phyloP scores from a whole-genome alignment of 2,329 filamentous ascomycete genomes.

The Fusarium annulatum region DNA sequence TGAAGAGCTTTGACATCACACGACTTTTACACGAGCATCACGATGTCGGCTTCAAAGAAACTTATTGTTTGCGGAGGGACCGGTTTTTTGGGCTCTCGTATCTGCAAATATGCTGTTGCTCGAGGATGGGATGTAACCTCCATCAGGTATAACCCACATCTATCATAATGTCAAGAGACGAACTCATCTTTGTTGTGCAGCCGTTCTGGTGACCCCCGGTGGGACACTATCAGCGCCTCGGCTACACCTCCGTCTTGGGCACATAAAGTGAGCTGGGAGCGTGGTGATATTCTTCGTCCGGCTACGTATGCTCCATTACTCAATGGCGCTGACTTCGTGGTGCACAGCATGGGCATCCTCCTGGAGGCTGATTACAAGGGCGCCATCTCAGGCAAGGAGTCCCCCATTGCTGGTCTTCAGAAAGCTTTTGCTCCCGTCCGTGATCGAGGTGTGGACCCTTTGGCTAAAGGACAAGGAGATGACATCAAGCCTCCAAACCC shows the following conservation, averaged over 20 bases:
- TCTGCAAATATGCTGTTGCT: conserved; percentile 88
- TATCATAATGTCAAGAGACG: neutral
- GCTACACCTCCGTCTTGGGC: conserved; percentile 81
- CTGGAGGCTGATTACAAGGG: conserved; percentile 98
- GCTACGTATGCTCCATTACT: conserved; percentile 82
- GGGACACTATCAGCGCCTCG: conserved; percentile 82
- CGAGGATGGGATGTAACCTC: conserved; percentile 94
- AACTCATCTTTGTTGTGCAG: conserved; percentile 58
- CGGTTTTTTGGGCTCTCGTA: conserved; percentile 87
- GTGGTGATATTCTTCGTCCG: conserved; percentile 87
- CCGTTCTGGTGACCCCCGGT: conserved; percentile 89
- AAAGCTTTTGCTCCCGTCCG: conserved; percentile 80
- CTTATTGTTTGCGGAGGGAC: conserved; percentile 94
- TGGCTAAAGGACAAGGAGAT: conserved; percentile 69
- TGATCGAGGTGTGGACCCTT: conserved; percentile 73
- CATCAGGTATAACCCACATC: conserved; percentile 72
- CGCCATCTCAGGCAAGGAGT: conserved; percentile 84
- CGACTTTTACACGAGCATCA: conserved; percentile 40
- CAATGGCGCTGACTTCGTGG: conserved; percentile 81
- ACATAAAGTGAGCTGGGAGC: conserved; percentile 84
- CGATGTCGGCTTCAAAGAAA: conserved; percentile 74
- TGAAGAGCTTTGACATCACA: conserved; percentile 24
- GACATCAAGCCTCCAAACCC: conserved; percentile 73
- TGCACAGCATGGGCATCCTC: conserved; percentile 96
- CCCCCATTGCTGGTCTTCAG: conserved; percentile 79